Evolutionary conservation across 2,329 filamentous ascomycete species (phyloP), one percentile per base, ranked within the genome.

Genomic region (Trichoderma lentiforme): DNA sequence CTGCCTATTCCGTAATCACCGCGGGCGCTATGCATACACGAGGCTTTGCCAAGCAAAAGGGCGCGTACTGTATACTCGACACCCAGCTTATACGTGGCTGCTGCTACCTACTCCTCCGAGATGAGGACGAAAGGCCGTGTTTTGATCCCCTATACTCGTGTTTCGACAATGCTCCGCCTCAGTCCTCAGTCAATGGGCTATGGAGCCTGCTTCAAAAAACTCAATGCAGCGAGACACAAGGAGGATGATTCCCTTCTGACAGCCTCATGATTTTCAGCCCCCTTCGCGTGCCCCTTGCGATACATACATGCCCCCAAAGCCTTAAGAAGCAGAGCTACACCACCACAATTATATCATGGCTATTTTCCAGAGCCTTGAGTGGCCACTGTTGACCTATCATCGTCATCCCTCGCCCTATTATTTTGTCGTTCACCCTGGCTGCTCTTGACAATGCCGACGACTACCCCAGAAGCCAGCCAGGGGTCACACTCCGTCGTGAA

Each of bases 301-400:
- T 18, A n/a, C 18, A 26, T 36, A 53, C n/a, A 24, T 4, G 12
- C 43, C 63, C 28, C 43, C 15, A 9, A 21, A 14, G 14, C 63
- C 47, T 34, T 12, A 15, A 21, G 43, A 7, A 15, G 3, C 39
- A 64, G 30, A 56, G 24, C n/a, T 34, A 15, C 6, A 18, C 15
- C 4, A 5, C 26, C 18, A 24, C 26, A 11, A 24, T 12, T 15
- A 15, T 47, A 26, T 24, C 51, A 26, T 12, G 47, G 6, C 60
- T 64, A 64, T 21, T 69, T 70, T 6, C 36, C 51, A 14, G 71
- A 72, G 26, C 71, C 71, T 21, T 72, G 71, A 15, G 71, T 72
- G 18, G 71, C 71, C 26, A 66, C 67, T 8, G 67, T 72, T 12
- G 71, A 72, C 36, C 60, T 58, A 9, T 71, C 71, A n/a, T 32